Percentiles rank a stretch among this genome's conserved stretches.
phyloP scores from a whole-genome alignment of 2,329 filamentous ascomycete genomes.

The Aspergillus ibericus region DNA sequence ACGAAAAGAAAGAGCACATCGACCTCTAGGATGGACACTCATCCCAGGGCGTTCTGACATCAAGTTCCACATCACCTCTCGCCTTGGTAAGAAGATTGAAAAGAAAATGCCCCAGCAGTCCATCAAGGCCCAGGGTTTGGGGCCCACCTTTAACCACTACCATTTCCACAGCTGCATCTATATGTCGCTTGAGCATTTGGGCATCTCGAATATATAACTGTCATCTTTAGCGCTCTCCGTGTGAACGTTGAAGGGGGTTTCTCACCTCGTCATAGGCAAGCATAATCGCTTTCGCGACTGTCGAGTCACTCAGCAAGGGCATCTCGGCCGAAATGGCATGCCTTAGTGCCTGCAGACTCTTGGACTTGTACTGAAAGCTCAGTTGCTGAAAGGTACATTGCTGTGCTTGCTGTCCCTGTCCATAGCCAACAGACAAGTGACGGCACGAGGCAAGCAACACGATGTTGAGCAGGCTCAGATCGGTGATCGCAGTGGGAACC shows the following conservation, averaged over 20 bases:
- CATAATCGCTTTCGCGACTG: slow-evolving; percentile 21
- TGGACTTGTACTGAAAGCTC: slow-evolving; percentile 8
- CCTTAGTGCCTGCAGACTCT: slow-evolving; percentile 3
- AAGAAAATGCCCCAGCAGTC: slow-evolving; percentile 7
- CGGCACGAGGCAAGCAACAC: slow-evolving; percentile 19
- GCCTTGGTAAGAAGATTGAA: slow-evolving; percentile 6
- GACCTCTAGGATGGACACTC: not conserved
- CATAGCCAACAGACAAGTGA: slow-evolving; percentile 12
- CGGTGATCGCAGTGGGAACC: slow-evolving; percentile 15
- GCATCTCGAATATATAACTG: slow-evolving; percentile 4
- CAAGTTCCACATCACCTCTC: not conserved
- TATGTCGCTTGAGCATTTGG: slow-evolving; percentile 3
- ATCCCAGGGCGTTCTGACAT: slow-evolving; percentile 2
- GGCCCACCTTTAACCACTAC: slow-evolving; percentile 8
- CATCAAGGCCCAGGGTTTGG: slow-evolving; percentile 8
- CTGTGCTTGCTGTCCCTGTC: not conserved
- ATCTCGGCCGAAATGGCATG: slow-evolving; percentile 6
- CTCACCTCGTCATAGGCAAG: slow-evolving; percentile 24
- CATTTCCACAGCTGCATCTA: slow-evolving; percentile 7
- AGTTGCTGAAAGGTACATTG: not conserved
- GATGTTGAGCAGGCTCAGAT: slow-evolving; percentile 16
- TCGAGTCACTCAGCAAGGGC: slow-evolving; percentile 16
- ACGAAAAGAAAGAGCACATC: not conserved
- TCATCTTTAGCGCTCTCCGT: not conserved
- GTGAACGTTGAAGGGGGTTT: rapidly evolving